These are phyloP conservation scores for Coemansia sp. DNA, from an alignment of 192 early-diverging fungal species.

Conservation along the genomic window DNA sequence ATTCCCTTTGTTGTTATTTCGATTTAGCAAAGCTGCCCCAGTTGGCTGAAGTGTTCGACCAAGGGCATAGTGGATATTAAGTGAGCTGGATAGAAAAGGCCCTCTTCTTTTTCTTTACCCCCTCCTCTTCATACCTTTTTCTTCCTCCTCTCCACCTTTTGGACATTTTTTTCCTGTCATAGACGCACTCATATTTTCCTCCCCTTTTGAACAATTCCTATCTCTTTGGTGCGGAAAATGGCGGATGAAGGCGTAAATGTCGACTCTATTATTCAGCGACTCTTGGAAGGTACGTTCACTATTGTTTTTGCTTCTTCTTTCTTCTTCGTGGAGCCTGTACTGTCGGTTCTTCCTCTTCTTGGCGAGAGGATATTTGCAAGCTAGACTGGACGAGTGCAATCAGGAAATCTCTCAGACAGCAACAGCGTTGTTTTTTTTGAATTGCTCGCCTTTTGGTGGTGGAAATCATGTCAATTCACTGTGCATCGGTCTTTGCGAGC, in stretches of 20 bases:
- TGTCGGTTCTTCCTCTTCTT: background rate
- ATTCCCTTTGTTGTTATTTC: conserved; percentile 5
- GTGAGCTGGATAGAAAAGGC: background rate
- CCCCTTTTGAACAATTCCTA: background rate
- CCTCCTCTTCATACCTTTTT: background rate
- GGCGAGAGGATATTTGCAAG: background rate
- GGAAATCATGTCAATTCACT: too few species aligned
- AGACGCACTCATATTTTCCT: background rate
- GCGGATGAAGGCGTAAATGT: conserved; percentile 52
- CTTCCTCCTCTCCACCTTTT: background rate
- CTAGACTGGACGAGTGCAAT: background rate
- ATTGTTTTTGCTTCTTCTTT: conserved; percentile 5
- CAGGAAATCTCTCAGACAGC: background rate
- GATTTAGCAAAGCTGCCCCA: background rate
- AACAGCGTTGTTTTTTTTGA: background rate
- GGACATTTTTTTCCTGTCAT: background rate
- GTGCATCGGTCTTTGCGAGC: too few species aligned
- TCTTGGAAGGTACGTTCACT: conserved; percentile 45
- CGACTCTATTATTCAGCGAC: conserved; percentile 56
- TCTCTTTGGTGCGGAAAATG: conserved; percentile 24
- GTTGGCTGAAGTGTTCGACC: too few species aligned
- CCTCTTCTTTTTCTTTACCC: background rate
- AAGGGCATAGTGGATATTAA: background rate
- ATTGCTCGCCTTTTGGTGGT: background rate
- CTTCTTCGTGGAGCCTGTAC: conserved; percentile 1